phyloP scores from a whole-genome alignment of 176 grass and related monocot species.

The Rhynchospora tenuis region DNA sequence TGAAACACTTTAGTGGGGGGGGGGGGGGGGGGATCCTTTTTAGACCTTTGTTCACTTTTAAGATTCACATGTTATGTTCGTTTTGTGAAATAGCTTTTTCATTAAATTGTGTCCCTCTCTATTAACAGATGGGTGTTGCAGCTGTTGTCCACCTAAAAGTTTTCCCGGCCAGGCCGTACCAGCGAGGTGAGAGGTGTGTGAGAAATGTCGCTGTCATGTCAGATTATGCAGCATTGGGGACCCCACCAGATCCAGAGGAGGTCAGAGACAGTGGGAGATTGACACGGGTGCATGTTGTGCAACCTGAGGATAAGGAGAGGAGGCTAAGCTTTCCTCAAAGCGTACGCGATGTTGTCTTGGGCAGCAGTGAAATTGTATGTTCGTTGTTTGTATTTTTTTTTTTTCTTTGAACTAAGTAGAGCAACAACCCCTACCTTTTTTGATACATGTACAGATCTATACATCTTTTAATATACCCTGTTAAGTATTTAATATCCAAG shows the following conservation, averaged over 20 bases:
- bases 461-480: no score
- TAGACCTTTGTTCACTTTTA: neutral
- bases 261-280: conserved; percentile 56
- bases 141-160: conserved; percentile 88
- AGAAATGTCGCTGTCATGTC: conserved; percentile 79
- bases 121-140: conserved; percentile 82
- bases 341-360: conserved; percentile 79
- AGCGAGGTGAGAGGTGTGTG: conserved; percentile 64
- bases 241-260: conserved; percentile 88
- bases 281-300: conserved; percentile 44
- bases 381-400: conserved; percentile 14
- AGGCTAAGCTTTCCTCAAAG: conserved; percentile 83
- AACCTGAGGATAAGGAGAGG: conserved; percentile 46
- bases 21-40: no score
- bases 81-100: neutral
- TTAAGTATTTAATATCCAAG: no score
- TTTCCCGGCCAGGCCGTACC: conserved; percentile 88
- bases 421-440: no score
- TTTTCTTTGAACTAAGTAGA: neutral
- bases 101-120: conserved; percentile 10
- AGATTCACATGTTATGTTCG: neutral
- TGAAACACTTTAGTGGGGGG: no score
- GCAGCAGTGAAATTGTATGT: conserved; percentile 92
- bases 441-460: no score
- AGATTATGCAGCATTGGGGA: conserved; percentile 85